A percentile compares a stretch with the other conserved stretches of the same genome.
These are phyloP conservation scores for Calonectria pteridis DNA, from an alignment of 2,329 filamentous ascomycete genomes.

Conservation along the genomic window DNA sequence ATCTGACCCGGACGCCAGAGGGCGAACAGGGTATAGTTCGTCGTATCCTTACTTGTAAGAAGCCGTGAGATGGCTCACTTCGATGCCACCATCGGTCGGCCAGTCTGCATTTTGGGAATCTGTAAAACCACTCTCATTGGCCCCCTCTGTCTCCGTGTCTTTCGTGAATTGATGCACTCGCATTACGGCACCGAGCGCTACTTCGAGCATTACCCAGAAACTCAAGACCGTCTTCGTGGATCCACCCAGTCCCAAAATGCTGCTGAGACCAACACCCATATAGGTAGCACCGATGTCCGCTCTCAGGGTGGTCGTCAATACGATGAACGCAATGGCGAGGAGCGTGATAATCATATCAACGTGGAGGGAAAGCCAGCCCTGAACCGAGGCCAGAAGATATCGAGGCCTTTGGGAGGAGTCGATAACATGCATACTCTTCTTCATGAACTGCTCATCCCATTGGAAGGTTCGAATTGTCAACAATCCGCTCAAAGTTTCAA, in stretches of 20 bases:
- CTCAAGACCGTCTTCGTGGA: slow-evolving; percentile 42
- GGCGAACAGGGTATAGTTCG: not conserved
- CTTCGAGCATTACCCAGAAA: slow-evolving; percentile 50
- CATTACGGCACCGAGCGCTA: slow-evolving; percentile 42
- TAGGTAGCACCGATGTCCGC: slow-evolving; percentile 32
- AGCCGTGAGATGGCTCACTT: slow-evolving; percentile 44
- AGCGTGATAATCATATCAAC: slow-evolving; percentile 56
- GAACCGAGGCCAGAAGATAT: slow-evolving; percentile 63
- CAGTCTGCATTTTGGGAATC: slow-evolving; percentile 33
- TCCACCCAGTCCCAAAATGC: slow-evolving; percentile 44
- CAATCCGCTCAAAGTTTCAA: slow-evolving; percentile 61
- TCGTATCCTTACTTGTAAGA: slow-evolving; percentile 38
- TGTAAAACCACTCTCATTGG: slow-evolving; percentile 12
- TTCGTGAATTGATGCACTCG: slow-evolving; percentile 43
- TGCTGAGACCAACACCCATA: slow-evolving; percentile 39
- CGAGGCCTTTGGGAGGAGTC: slow-evolving; percentile 63
- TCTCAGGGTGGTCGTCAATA: slow-evolving; percentile 52
- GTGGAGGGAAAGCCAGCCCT: slow-evolving; percentile 64
- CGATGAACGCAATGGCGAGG: slow-evolving; percentile 38
- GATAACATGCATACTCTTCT: slow-evolving; percentile 56
- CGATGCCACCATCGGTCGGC: slow-evolving; percentile 44
- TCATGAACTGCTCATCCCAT: slow-evolving; percentile 57
- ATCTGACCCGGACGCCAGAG: not conserved
- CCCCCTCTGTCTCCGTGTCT: slow-evolving; percentile 30
- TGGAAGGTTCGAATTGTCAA: slow-evolving; percentile 62